Evolutionary conservation across 2,329 filamentous ascomycete genomes (phyloP).

Genomic region (Xylaria sp.): DNA sequence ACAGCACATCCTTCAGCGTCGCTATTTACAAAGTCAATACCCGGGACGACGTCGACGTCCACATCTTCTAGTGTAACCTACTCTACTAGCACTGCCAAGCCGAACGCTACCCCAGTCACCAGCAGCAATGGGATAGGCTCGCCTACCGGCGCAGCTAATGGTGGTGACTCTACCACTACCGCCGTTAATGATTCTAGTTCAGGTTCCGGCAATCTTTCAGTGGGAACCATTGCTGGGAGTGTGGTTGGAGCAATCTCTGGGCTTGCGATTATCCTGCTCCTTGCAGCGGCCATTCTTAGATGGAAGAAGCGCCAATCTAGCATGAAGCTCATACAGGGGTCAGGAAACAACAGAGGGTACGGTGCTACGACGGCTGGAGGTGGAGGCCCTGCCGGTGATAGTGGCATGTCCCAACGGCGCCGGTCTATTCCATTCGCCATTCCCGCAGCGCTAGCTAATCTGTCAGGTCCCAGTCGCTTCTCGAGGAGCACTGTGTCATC

Average conservation of each 20-base stretch:
- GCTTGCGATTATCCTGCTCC: conserved; percentile 64
- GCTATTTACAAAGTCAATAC: conserved; percentile 19
- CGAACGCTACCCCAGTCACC: conserved; percentile 37
- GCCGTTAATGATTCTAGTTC: conserved; percentile 16
- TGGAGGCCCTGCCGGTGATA: conserved; percentile 42
- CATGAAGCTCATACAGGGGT: conserved; percentile 56
- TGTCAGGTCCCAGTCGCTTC: conserved; percentile 55
- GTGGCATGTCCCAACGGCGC: conserved; percentile 57
- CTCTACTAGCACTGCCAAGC: conserved; percentile 34
- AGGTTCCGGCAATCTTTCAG: conserved; percentile 40
- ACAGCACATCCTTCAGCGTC: conserved; percentile 30
- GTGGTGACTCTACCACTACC: conserved; percentile 15
- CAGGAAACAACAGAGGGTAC: conserved; percentile 50
- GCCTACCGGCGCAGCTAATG: conserved; percentile 17
- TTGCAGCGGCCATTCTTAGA: conserved; percentile 63
- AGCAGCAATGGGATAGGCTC: conserved; percentile 42
- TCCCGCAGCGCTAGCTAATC: conserved; percentile 59
- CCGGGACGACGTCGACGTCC: conserved; percentile 34
- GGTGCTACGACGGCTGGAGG: conserved; percentile 48
- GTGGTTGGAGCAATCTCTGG: conserved; percentile 69
- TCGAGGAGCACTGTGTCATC: conserved; percentile 47
- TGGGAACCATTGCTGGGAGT: conserved; percentile 61
- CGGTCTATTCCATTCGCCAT: conserved; percentile 58
- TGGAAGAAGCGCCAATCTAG: conserved; percentile 64
- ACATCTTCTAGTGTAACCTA: conserved; percentile 29